These are phyloP conservation scores for Smithsoniella earleae DNA, from an alignment of 163 green algal species.

Conservation along the genomic window DNA sequence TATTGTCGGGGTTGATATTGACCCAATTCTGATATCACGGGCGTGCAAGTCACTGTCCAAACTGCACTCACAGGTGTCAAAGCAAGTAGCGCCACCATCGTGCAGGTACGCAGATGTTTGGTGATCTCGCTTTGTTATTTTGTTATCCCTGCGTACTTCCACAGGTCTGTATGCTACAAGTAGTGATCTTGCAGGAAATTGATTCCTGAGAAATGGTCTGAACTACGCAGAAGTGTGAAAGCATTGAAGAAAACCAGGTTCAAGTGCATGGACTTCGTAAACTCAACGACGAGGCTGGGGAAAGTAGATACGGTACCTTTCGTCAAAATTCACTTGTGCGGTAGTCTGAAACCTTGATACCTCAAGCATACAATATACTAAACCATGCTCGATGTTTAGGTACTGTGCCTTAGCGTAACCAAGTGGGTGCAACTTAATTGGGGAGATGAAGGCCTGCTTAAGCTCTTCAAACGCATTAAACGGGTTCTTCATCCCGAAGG, in stretches of 20 bases:
- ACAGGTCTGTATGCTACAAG: neutral
- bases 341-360: slow-evolving; percentile 34
- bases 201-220: neutral
- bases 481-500: slow-evolving; percentile 51
- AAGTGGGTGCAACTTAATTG: slow-evolving; percentile 93
- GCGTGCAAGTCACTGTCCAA: slow-evolving; percentile 30
- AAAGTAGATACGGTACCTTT: slow-evolving; percentile 14
- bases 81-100: neutral
- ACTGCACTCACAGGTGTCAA: neutral
- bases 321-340: neutral
- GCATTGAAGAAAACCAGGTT: slow-evolving; percentile 35
- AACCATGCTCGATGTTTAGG: too few species aligned
- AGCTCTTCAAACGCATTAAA: slow-evolving; percentile 57
- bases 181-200: neutral
- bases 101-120: neutral
- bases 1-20: slow-evolving; percentile 50
- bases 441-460: slow-evolving; percentile 67
- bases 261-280: slow-evolving; percentile 33
- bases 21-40: slow-evolving; percentile 46
- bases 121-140: neutral
- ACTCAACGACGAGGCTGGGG: slow-evolving; percentile 12
- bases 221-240: slow-evolving; percentile 29
- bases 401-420: slow-evolving; percentile 58
- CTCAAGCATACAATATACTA: too few species aligned
- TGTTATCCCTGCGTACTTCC: neutral